These are phyloP conservation scores for Chaetomium globosum DNA, from an alignment of 2,329 filamentous ascomycete species.

Conservation along the genomic window DNA sequence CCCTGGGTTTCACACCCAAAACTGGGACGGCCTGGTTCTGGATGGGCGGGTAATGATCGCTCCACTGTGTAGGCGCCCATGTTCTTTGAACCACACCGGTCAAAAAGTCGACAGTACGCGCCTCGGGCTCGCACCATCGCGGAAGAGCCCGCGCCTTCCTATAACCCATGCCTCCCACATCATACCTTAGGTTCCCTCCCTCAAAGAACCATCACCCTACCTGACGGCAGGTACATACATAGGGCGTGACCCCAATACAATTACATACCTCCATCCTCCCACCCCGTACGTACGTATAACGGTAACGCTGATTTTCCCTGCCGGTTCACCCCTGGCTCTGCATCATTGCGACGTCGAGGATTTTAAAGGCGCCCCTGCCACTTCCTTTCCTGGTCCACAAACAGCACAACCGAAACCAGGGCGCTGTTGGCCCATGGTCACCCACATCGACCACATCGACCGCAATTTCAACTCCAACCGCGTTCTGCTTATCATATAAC, in stretches of 20 bases:
- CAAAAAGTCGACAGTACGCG: background rate
- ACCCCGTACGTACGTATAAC: background rate
- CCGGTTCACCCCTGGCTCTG: slow-evolving; percentile 16
- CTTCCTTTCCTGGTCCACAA: slow-evolving; percentile 25
- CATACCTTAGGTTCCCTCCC: background rate
- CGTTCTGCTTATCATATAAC: slow-evolving; percentile 25
- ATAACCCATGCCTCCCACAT: background rate
- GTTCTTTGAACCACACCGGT: background rate
- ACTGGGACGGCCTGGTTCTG: slow-evolving; percentile 6
- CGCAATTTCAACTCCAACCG: slow-evolving; percentile 24
- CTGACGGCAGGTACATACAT: background rate
- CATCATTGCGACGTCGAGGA: slow-evolving; percentile 34
- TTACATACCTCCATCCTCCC: background rate
- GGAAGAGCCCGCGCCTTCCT: background rate
- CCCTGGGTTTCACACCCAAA: slow-evolving; percentile 20
- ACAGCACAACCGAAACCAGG: slow-evolving; percentile 19
- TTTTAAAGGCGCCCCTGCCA: slow-evolving; percentile 32
- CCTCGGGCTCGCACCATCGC: background rate
- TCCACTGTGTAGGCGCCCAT: slow-evolving; percentile 9
- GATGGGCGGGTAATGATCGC: slow-evolving; percentile 3
- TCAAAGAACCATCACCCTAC: background rate
- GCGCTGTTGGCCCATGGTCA: slow-evolving; percentile 25
- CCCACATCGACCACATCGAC: slow-evolving; percentile 22
- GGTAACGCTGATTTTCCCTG: slow-evolving; percentile 21
- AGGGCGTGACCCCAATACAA: background rate